These are phyloP conservation scores for Sophora flavescens DNA, from an alignment of 306 rosid species.

Conservation along the genomic window DNA sequence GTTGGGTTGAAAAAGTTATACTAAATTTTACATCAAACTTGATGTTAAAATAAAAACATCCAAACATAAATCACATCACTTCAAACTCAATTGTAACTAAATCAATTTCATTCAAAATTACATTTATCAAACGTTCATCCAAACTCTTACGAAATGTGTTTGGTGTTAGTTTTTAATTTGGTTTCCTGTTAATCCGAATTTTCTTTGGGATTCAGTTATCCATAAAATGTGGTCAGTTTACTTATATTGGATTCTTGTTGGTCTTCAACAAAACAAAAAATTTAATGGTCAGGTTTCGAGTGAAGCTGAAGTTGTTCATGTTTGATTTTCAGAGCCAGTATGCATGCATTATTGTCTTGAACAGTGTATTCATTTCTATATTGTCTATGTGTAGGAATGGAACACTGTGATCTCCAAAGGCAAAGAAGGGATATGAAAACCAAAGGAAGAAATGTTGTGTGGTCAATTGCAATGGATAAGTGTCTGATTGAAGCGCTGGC, in stretches of 20 bases:
- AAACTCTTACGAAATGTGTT: too few species aligned
- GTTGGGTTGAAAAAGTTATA: too few species aligned
- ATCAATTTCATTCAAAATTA: too few species aligned
- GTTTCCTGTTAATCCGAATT: not conserved
- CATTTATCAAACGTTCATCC: too few species aligned
- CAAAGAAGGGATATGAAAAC: constrained; percentile 75
- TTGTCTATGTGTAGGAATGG: constrained; percentile 61
- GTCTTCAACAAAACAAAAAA: not conserved
- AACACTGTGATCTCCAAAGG: constrained; percentile 66
- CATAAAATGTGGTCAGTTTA: not conserved
- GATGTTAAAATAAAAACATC: too few species aligned
- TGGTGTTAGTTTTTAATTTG: not conserved
- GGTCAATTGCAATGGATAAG: constrained; percentile 87
- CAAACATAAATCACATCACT: too few species aligned
- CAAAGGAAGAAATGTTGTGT: constrained; percentile 86
- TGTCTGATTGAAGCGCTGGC: constrained; percentile 80
- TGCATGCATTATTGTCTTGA: constrained; percentile 18
- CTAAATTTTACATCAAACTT: too few species aligned
- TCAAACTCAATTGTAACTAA: too few species aligned
- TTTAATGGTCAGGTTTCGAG: not conserved
- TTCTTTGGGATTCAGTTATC: constrained; percentile 2
- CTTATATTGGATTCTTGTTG: not conserved
- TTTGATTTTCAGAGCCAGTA: constrained; percentile 1
- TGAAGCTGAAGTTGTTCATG: constrained; percentile 16
- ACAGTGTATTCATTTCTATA: not conserved